phyloP scores from a whole-genome alignment of 2,329 filamentous ascomycete species.

The Ramichloridium luteum region DNA sequence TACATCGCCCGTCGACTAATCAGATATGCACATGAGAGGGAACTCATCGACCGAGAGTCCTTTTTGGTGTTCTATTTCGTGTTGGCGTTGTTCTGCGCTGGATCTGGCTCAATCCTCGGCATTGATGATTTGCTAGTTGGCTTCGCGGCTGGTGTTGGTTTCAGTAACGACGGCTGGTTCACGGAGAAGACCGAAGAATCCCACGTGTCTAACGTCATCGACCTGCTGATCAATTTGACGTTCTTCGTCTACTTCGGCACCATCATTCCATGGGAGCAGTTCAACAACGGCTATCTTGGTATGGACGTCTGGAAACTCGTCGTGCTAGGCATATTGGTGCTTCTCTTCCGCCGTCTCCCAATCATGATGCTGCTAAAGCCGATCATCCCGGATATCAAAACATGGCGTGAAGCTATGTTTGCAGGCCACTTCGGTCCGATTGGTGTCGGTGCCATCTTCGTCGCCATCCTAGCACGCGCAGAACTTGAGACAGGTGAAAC shows the following conservation, averaged over 20 bases:
- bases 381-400: constrained; percentile 90
- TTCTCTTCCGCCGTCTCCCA: constrained; percentile 90
- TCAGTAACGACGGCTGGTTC: constrained; percentile 99
- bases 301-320: constrained; percentile 78
- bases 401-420: constrained; percentile 93
- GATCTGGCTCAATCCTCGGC: constrained; percentile 80
- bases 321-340: constrained; percentile 86
- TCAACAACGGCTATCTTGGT: constrained; percentile 61
- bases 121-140: constrained; percentile 90
- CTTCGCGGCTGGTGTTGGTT: constrained; percentile 92
- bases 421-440: constrained; percentile 97
- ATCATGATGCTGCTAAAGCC: constrained; percentile 89
- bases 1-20: constrained; percentile 87
- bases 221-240: constrained; percentile 87
- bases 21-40: constrained; percentile 69
- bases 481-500: constrained; percentile 66
- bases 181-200: constrained; percentile 96
- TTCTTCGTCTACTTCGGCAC: constrained; percentile 98
- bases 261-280: constrained; percentile 92
- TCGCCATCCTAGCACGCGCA: constrained; percentile 83
- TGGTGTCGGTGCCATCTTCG: constrained; percentile 90
- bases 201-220: constrained; percentile 98
- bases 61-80: constrained; percentile 99
- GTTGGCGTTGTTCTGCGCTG: constrained; percentile 86
- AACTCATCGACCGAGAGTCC: constrained; percentile 88